Evolutionary conservation across 768 basidiomycete genomes (phyloP), one percentile per base, ranked within the genome.

Genomic region (Tulasnella sp.): DNA sequence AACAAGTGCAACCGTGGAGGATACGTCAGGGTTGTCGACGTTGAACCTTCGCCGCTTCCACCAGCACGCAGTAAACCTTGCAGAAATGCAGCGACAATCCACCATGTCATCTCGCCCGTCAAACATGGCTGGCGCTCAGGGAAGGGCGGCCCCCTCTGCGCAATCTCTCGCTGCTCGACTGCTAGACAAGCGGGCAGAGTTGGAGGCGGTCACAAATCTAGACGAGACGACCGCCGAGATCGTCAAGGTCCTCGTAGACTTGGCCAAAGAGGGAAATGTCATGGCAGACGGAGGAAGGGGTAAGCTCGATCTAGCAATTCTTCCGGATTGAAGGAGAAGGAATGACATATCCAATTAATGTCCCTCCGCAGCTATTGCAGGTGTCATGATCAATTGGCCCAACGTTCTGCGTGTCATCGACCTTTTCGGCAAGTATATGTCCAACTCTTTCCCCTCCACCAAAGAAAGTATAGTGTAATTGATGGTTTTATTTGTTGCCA

Each of bases 231-330:
- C 66, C 11, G 65, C 60, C 21, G 63, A 65, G 25, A 60, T 73
- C 31, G 49, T 71, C 27, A 58, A 62, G 58, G 56, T 66, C 45
- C 66, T 71, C 19, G 69, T 71, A 52, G 67, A 69, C 46, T 53
- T 73, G 31, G 71, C 70, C 3, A 67, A 66, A 61, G 69, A 70
- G 67, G 66, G 69, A 27, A 66, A 70, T 31, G 61, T 70, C 30
- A 71, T 71, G 70, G 71, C 70, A 21, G 71, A 72, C 65, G 72
- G 72, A 10, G 72, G 70, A 19, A 65, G 70, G 49, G 70, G 71
- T 71, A 65, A 63, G 70, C 19, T 22, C 15, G 12, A 15, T 48
- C 19, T 4, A 15, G n/a, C 2, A 15, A 29, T 42, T 24, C 10
- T 49, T 19, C 24, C n/a, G 48, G 22, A 66, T 21, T 19, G 56